These are phyloP conservation scores for Auricularia cornea DNA, from an alignment of 768 basidiomycete genomes.

Conservation along the genomic window DNA sequence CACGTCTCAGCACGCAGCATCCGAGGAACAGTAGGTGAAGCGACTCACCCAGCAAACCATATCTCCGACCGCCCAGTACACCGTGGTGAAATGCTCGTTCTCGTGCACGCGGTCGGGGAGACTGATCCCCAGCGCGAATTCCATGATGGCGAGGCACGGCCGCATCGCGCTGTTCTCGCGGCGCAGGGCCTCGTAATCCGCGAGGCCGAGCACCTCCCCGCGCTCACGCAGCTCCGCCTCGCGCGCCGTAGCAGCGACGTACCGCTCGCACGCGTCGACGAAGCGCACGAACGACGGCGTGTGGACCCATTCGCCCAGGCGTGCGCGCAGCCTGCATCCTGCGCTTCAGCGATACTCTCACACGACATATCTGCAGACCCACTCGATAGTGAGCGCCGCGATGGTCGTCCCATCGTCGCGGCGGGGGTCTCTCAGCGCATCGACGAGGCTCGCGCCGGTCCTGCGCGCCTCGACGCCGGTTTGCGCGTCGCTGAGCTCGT, in stretches of 20 bases:
- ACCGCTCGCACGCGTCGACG: background rate
- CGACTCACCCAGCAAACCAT: background rate
- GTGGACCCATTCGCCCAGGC: too few species aligned
- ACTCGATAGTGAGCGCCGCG: conserved; percentile 48
- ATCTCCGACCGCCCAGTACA: background rate
- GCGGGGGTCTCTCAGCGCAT: conserved; percentile 41
- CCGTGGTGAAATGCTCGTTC: conserved; percentile 19
- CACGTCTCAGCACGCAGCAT: too few species aligned
- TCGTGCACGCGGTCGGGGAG: conserved; percentile 54
- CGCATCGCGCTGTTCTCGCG: conserved; percentile 63
- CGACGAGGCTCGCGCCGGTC: conserved; percentile 17
- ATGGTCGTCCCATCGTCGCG: conserved; percentile 50
- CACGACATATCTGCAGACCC: background rate
- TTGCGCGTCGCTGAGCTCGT: conserved; percentile 13
- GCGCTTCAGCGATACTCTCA: background rate
- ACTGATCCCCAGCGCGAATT: conserved; percentile 53
- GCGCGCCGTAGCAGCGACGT: conserved; percentile 32
- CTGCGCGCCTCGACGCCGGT: conserved; percentile 3
- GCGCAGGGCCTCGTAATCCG: conserved; percentile 47
- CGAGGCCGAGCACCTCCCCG: conserved; percentile 44
- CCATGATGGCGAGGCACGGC: conserved; percentile 54
- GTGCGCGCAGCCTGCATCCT: background rate
- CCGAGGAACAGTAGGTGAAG: background rate
- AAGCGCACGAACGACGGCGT: background rate
- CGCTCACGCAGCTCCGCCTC: conserved; percentile 56